These are phyloP conservation scores for Colletotrichum gigasporum DNA, from an alignment of 2,329 filamentous ascomycete species.

Conservation along the genomic window DNA sequence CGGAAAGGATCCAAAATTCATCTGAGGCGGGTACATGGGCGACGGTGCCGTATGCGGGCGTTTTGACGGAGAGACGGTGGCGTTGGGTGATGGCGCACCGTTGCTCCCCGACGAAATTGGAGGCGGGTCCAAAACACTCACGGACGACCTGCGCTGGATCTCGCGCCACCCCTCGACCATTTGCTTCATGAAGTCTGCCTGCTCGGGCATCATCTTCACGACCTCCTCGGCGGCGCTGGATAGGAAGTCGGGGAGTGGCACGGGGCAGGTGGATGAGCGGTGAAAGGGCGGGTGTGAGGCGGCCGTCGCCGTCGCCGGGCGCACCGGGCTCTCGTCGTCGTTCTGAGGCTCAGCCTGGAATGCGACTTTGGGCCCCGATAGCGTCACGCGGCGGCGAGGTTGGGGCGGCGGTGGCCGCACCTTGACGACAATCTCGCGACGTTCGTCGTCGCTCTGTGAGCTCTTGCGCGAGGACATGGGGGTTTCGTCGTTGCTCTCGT, in stretches of 20 bases:
- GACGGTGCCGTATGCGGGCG: slow-evolving; percentile 22
- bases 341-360: too few species aligned
- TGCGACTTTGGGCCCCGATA: too few species aligned
- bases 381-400: too few species aligned
- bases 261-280: slow-evolving; percentile 20
- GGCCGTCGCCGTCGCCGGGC: slow-evolving; percentile 7
- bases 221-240: slow-evolving; percentile 27
- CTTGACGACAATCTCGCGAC: too few species aligned
- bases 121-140: background rate
- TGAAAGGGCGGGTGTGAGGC: slow-evolving; percentile 7
- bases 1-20: slow-evolving; percentile 24
- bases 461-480: slow-evolving; percentile 20
- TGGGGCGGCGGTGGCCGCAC: too few species aligned
- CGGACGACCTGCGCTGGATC: slow-evolving; percentile 17
- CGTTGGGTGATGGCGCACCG: background rate
- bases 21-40: background rate
- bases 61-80: background rate
- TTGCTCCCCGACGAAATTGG: background rate
- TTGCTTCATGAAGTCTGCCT: slow-evolving; percentile 27
- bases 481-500: slow-evolving; percentile 1
- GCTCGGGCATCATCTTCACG: slow-evolving; percentile 26
- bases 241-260: slow-evolving; percentile 12
- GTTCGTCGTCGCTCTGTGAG: slow-evolving; percentile 17
- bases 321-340: too few species aligned
- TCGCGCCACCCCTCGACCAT: slow-evolving; percentile 28